Percentiles rank a stretch among this genome's conserved stretches.
Evolutionary conservation across 2,329 filamentous ascomycete species (phyloP).

Genomic region (Sodiomyces alkalinus): DNA sequence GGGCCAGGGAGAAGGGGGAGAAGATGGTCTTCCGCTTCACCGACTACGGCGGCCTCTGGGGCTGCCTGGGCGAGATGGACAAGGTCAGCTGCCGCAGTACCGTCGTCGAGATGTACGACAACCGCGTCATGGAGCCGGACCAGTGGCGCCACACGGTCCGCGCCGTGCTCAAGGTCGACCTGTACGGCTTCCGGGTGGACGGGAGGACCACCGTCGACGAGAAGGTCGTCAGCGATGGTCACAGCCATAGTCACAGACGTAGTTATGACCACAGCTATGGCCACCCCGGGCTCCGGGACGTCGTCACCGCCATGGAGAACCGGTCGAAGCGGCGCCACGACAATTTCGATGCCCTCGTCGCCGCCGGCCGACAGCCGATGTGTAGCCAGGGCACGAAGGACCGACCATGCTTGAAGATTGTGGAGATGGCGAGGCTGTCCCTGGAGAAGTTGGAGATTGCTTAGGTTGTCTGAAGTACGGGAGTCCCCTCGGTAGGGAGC

Average conservation of each 20-base stretch:
- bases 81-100: constrained; percentile 14
- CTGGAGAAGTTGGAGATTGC: constrained; percentile 40
- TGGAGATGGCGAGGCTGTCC: constrained; percentile 37
- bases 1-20: constrained; percentile 24
- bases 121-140: constrained; percentile 31
- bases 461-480: too few relatives aligned
- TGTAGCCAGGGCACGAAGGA: constrained; percentile 20
- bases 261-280: constrained; percentile 8
- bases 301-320: constrained; percentile 37
- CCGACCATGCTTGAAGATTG: constrained; percentile 31
- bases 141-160: constrained; percentile 39
- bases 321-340: constrained; percentile 32
- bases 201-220: constrained; percentile 4
- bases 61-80: constrained; percentile 12
- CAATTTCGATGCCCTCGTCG: constrained; percentile 28
- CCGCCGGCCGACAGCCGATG: constrained; percentile 19
- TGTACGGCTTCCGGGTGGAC: constrained; percentile 33
- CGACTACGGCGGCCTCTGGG: constrained; percentile 35
- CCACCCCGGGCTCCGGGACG: constrained; percentile 37
- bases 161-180: constrained; percentile 38
- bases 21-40: constrained; percentile 28
- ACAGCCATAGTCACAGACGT: constrained; percentile 9
- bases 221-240: not conserved
- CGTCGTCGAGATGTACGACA: constrained; percentile 18
- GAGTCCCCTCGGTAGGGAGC: too few relatives aligned